These are phyloP conservation scores for Poteriospumella lacustris DNA, from an alignment of 108 stramenopile species.

Conservation along the genomic window DNA sequence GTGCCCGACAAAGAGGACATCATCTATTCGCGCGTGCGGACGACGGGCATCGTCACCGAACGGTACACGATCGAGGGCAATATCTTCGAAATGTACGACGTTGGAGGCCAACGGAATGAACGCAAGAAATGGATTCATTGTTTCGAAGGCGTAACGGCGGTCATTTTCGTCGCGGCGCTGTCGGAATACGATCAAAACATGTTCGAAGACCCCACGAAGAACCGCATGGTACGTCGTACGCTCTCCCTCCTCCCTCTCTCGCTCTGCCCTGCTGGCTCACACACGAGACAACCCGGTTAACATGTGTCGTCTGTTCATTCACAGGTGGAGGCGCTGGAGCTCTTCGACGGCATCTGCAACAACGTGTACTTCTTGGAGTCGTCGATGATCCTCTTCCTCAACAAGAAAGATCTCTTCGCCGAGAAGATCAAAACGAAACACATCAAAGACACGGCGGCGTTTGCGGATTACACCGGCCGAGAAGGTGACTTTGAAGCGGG, in stretches of 20 bases:
- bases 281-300: neutral
- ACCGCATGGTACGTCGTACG: too few species aligned
- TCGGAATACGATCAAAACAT: slow-evolving; percentile 41
- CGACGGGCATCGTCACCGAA: slow-evolving; percentile 45
- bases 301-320: neutral
- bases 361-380: slow-evolving; percentile 17
- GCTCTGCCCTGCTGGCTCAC: neutral
- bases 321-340: slow-evolving; percentile 35
- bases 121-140: slow-evolving; percentile 35
- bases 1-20: slow-evolving; percentile 36
- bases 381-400: slow-evolving; percentile 42
- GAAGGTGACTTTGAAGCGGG: slow-evolving; percentile 77
- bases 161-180: slow-evolving; percentile 39
- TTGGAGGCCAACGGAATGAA: slow-evolving; percentile 35
- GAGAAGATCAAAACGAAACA: slow-evolving; percentile 18
- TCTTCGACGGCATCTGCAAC: slow-evolving; percentile 35
- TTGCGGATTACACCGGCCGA: slow-evolving; percentile 73
- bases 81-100: slow-evolving; percentile 36
- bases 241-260: too few species aligned
- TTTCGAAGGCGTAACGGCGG: slow-evolving; percentile 34
- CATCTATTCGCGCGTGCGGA: slow-evolving; percentile 36
- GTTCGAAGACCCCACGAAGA: slow-evolving; percentile 35
- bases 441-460: slow-evolving; percentile 42
- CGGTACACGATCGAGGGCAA: slow-evolving; percentile 25
- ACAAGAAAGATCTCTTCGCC: slow-evolving; percentile 41